Evolutionary conservation across 208 protist genomes (phyloP).

Genomic region (Kentomonas sorsogonicus): DNA sequence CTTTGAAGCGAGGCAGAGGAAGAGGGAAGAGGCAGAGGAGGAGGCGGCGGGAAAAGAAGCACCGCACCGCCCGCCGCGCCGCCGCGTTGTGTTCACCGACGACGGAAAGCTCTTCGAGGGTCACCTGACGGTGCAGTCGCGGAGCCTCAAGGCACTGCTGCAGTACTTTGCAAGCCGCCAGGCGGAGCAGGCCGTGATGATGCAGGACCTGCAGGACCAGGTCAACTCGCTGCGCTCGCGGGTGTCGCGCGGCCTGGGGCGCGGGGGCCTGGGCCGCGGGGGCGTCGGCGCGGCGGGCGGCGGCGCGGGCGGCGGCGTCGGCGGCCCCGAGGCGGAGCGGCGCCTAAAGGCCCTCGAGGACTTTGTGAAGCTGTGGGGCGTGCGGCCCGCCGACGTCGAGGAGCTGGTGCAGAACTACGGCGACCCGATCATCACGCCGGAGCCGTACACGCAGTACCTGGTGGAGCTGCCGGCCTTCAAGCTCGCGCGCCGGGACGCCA

Average conservation of each 20-base stretch:
- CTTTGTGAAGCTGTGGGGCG: conserved; percentile 72
- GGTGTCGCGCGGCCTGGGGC: conserved; percentile 17
- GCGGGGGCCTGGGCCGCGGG: conserved; percentile 11
- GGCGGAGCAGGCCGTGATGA: conserved; percentile 68
- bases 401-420: conserved; percentile 62
- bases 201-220: conserved; percentile 79
- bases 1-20: no score
- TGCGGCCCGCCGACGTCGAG: conserved; percentile 50
- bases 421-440: conserved; percentile 70
- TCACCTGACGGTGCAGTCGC: conserved; percentile 81
- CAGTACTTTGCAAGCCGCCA: conserved; percentile 70
- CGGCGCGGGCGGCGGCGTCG: conserved; percentile 4
- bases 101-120: conserved; percentile 89
- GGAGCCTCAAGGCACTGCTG: conserved; percentile 74
- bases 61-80: conserved; percentile 26
- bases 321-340: conserved; percentile 23
- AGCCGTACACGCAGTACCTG: conserved; percentile 70
- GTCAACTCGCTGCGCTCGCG: conserved; percentile 46
- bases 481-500: conserved; percentile 45
- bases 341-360: conserved; percentile 57
- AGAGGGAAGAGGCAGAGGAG: no score
- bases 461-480: conserved; percentile 70
- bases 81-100: conserved; percentile 64
- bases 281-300: conserved; percentile 1
- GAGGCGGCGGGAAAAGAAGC: no score